These are phyloP conservation scores for Solanum ossicruentum DNA, from an alignment of 257 asterid species.

Conservation along the genomic window DNA sequence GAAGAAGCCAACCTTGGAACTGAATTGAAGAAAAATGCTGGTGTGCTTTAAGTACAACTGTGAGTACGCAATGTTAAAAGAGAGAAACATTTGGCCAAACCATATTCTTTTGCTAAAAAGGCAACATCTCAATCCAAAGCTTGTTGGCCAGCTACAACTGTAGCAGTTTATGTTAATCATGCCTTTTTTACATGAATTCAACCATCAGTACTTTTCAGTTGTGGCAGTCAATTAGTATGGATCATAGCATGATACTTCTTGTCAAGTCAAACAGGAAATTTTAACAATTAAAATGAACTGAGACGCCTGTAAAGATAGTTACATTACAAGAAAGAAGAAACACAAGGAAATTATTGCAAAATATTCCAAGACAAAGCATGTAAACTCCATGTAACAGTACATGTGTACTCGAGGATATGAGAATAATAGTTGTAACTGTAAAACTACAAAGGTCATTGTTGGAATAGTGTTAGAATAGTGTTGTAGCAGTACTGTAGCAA, in stretches of 20 bases:
- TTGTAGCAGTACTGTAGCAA: no score
- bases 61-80: not conserved
- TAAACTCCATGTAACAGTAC: not conserved
- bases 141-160: not conserved
- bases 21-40: not conserved
- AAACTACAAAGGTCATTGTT: slow-evolving; percentile 17
- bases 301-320: not conserved
- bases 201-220: not conserved
- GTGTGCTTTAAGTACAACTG: not conserved
- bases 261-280: not conserved
- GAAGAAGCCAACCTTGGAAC: not conserved
- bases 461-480: no score
- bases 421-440: slow-evolving; percentile 23
- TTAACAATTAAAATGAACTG: not conserved
- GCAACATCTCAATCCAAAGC: not conserved
- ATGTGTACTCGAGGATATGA: not conserved
- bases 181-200: not conserved
- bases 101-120: not conserved
- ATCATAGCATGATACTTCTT: not conserved
- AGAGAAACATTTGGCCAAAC: not conserved
- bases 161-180: not conserved
- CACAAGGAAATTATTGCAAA: not conserved
- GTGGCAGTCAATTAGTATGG: not conserved
- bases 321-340: not conserved
- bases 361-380: not conserved